Evolutionary conservation across 176 grass and related monocot species (phyloP), one percentile per base, ranked within the genome.

Genomic region (Raddia guianensis): DNA sequence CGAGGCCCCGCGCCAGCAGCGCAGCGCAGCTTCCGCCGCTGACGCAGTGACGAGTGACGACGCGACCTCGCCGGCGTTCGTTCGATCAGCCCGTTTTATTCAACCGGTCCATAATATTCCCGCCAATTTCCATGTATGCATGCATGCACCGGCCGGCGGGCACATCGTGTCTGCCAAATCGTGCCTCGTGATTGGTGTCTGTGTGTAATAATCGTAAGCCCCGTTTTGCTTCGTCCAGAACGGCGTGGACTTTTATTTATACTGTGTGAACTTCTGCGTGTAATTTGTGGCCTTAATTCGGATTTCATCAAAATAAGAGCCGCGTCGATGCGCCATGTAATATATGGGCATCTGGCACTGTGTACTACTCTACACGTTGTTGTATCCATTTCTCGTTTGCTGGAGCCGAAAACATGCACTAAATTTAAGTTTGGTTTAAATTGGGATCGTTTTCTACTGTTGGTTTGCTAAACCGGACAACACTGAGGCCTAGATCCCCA

Each of bases 11-110:
- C 88, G 92, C 42, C 32, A 56, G 46, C 82, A 81, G 68, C 85
- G n/a, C n/a, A n/a, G n/a, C n/a, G 88, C 62, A 98, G 95, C 89
- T 98, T 98, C 86, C 85, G 88, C 56, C 95, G 95, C 70, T 98
- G 80, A 89, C n/a, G n/a, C n/a, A n/a, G n/a, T n/a, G n/a, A n/a
- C n/a, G n/a, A n/a, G n/a, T n/a, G n/a, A n/a, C n/a, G n/a, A n/a
- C n/a, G n/a, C n/a, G n/a, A n/a, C n/a, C n/a, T n/a, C n/a, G n/a
- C n/a, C 27, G 27, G 27, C 27, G 27, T 27, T 27, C 27, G 27
- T 27, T 27, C 27, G 27, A 27, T 27, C 27, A 27, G 27, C 27
- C 27, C 27, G 27, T 27, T 27, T 27, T 27, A 27, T 27, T 27
- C 27, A 27, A 27, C 27, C 27, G 27, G 0, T 27, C 27, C 27